Base-by-base conservation (phyloP, 768 basidiomycete species). In the Sarcodon aspratus region DNA sequence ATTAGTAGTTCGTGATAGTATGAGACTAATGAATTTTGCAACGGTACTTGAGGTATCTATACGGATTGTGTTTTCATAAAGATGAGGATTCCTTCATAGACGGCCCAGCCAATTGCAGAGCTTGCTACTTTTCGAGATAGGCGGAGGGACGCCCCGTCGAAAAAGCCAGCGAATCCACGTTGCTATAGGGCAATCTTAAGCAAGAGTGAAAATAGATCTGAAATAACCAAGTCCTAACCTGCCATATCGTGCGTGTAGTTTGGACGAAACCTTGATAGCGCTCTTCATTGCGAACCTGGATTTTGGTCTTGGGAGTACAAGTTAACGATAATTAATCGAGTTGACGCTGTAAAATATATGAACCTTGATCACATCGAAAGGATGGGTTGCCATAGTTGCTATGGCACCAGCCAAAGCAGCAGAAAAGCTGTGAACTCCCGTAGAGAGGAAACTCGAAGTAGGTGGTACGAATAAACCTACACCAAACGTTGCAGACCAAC, bases 281-380 rank as follows among this genome's bases (percentile, higher is more conserved):
- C 21, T 78, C 75, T 55, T 83, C 85, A 1, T 73, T 74, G n/a
- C 87, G 81, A 3, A 97, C 86, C 69, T 97, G 93, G 61, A 97
- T 82, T 59, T 90, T 86, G 0, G 93, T 97, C 89, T 91, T 3
- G 42, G 48, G 9, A 47, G 35, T 35, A 48, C 18, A 35, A 18
- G 36, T n/a, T 15, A 33, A 38, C 21, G 43, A 34, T 11, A 21
- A 46, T 33, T n/a, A 11, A 48, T 27, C 3, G 36, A 21, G 31
- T 36, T 31, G 33, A 33, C 35, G 31, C 21, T 17, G n/a, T 13
- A 3, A 9, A 7, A 44, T 47, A 17, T 9, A 32, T 32, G 9
- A 42, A 17, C 91, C 74, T 97, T 97, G 54, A 96, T 75, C 38
- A 93, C 90, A 61, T 97, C 93, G 55, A 95, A 95, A 2, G 94